Evolutionary conservation across 306 rosid genomes (phyloP), one percentile per base, ranked within the genome.

Genomic region (Oxytropis ochrocephala): DNA sequence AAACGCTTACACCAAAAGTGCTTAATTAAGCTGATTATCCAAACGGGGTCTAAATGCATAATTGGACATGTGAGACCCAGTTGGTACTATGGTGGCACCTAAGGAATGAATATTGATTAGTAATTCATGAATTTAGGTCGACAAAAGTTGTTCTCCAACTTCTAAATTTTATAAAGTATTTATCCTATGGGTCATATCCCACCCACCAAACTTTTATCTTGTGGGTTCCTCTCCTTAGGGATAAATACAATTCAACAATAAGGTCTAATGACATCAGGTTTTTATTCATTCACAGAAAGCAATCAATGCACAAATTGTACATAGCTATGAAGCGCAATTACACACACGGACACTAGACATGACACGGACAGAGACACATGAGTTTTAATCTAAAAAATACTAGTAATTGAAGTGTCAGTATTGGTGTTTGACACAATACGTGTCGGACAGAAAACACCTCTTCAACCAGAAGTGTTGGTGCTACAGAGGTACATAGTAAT

Each of bases 171-270:
- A 43, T 17, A 33, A 33, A 39, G 71, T 57, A 70, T 27, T 30
- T 49, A 44, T 73, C 29, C 27, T 46, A 76, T 64, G 71, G 78
- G 70, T 61, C 11, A 38, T 3, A 2, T 35, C 75, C 71, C 78
- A 70, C 67, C 61, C 53, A 70, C 64, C 76, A 70, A 59, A 27
- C 19, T 78, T 69, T 50, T 38, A 76, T 64, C 57, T 24, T 33
- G 64, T 57, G 72, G 68, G 58, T 70, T 74, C 79, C 14, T 75
- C 60, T 69, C 60, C 41, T 57, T 7, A 63, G 41, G 64, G 69
- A 49, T n/a, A 73, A 13, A 32, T 6, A 61, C 38, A 54, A 29
- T 47, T 54, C 13, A 57, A 63, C 50, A 38, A 57, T 6, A 5
- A 62, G 48, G n/a, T 44, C 39, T 24, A 24, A 24, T 71, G 42